phyloP scores from a whole-genome alignment of 2,329 filamentous ascomycete genomes.

The Zymoseptoria pseudotritici region DNA sequence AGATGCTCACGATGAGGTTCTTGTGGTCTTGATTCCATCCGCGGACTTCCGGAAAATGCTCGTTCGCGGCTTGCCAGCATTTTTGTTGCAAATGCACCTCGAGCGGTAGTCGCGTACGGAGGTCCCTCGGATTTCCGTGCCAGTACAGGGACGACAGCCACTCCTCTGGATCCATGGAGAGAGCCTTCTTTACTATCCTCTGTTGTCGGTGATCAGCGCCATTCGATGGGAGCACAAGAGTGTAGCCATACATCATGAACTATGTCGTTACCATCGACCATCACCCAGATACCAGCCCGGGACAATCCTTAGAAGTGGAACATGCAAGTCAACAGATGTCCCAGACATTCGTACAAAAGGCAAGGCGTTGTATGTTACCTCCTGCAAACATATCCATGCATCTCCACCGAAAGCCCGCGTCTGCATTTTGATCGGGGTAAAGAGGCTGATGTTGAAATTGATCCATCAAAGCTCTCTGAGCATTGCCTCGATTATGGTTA shows the following conservation, averaged over 20 bases:
- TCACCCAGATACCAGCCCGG: background rate
- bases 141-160: background rate
- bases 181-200: background rate
- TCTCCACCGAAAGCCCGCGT: too few species aligned
- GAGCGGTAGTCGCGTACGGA: background rate
- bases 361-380: too few species aligned
- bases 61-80: background rate
- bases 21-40: background rate
- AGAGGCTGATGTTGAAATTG: too few species aligned
- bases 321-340: background rate
- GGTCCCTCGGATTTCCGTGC: background rate
- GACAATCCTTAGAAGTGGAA: background rate
- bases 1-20: conserved; percentile 2
- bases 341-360: too few species aligned
- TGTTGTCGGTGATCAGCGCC: too few species aligned
- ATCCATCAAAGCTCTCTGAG: too few species aligned
- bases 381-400: too few species aligned
- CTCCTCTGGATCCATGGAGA: background rate
- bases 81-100: background rate
- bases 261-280: background rate
- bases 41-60: background rate
- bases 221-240: too few species aligned
- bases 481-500: too few species aligned
- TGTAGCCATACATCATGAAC: background rate
- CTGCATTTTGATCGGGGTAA: too few species aligned